Conservation (phyloP, 495 filamentous ascomycete species). For the Recurvomyces mirabilis region DNA sequence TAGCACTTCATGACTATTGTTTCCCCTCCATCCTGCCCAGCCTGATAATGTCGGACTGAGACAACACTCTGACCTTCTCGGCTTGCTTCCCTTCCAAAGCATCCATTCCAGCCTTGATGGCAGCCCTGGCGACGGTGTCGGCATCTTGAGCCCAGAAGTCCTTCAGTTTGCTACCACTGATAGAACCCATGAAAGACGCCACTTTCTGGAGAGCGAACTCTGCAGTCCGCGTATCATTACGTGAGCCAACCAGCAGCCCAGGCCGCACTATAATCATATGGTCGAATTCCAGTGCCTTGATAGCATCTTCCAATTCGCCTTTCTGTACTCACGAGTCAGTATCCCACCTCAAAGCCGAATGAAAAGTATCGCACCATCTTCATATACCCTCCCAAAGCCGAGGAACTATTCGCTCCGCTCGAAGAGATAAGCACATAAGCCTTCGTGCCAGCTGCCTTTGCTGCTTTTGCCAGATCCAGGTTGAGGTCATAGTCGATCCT, state of each 20-base stretch:
- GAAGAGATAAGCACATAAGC: conserved; percentile 40
- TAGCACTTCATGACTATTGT: no score
- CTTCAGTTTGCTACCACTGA: conserved; percentile 45
- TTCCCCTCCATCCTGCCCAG: conserved; percentile 27
- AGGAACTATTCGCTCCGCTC: conserved; percentile 14
- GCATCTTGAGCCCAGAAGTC: conserved; percentile 64
- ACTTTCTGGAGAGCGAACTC: conserved; percentile 40
- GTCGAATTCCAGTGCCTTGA: conserved; percentile 59
- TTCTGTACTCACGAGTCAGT: no score
- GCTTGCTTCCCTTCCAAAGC: conserved; percentile 28
- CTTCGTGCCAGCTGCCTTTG: conserved; percentile 39
- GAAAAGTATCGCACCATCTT: no score
- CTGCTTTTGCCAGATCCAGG: conserved; percentile 38
- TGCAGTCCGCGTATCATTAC: conserved; percentile 40
- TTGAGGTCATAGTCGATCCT: conserved; percentile 42
- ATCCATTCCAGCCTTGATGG: conserved; percentile 45
- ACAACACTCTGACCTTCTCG: conserved; percentile 27
- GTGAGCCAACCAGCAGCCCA: conserved; percentile 59
- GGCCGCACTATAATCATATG: conserved; percentile 63
- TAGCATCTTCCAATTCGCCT: conserved; percentile 64
- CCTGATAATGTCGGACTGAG: conserved; percentile 26
- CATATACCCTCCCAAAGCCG: conserved; percentile 32
- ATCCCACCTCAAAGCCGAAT: no score
- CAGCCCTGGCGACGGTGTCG: conserved; percentile 61
- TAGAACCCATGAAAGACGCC: conserved; percentile 38